Evolutionary conservation across 78 protist species (phyloP).

Genomic region (Cyanophora paradoxa): DNA sequence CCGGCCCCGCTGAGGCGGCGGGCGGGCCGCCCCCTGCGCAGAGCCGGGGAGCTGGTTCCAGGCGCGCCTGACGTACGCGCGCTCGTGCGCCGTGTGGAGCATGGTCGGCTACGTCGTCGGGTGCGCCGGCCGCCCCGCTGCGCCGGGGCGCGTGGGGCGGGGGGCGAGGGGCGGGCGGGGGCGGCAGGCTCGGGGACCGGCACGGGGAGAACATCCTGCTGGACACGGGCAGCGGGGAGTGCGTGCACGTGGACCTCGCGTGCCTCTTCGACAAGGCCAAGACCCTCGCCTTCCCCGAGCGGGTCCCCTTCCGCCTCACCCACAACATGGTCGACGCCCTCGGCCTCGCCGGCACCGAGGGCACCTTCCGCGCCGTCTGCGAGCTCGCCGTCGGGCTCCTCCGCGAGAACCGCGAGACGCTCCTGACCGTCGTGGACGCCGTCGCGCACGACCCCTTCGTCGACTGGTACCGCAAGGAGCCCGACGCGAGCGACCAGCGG

Average conservation of each 20-base stretch:
- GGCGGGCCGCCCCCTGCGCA: conserved; percentile 5
- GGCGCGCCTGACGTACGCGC: conserved; percentile 53
- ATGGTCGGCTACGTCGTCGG: conserved; percentile 84
- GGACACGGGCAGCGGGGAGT: conserved; percentile 65
- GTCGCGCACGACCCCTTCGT: conserved; percentile 85
- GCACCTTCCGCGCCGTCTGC: conserved; percentile 30
- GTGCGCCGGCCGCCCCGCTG: conserved; percentile 46
- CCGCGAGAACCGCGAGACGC: conserved; percentile 43
- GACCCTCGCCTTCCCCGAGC: conserved; percentile 61
- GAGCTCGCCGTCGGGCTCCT: conserved; percentile 3
- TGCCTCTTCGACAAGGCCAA: conserved; percentile 84
- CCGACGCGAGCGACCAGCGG: too few relatives aligned
- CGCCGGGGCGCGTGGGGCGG: conserved; percentile 57
- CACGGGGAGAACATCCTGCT: conserved; percentile 91
- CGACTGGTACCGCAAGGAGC: conserved; percentile 45
- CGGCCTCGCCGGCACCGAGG: conserved; percentile 73
- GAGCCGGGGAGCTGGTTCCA: conserved; percentile 67
- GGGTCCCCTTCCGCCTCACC: conserved; percentile 92
- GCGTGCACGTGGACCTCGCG: conserved; percentile 87
- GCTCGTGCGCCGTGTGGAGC: conserved; percentile 65
- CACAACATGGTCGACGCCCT: conserved; percentile 83
- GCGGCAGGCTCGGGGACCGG: conserved; percentile 57
- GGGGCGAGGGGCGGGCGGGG: conserved; percentile 79
- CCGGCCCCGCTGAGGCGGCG: too few relatives aligned
- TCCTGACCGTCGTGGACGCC: conserved; percentile 79